A percentile compares a stretch with the other conserved stretches of the same genome.
These are phyloP conservation scores for Triticum urartu DNA, from an alignment of 176 grass and related monocot species.

Conservation along the genomic window DNA sequence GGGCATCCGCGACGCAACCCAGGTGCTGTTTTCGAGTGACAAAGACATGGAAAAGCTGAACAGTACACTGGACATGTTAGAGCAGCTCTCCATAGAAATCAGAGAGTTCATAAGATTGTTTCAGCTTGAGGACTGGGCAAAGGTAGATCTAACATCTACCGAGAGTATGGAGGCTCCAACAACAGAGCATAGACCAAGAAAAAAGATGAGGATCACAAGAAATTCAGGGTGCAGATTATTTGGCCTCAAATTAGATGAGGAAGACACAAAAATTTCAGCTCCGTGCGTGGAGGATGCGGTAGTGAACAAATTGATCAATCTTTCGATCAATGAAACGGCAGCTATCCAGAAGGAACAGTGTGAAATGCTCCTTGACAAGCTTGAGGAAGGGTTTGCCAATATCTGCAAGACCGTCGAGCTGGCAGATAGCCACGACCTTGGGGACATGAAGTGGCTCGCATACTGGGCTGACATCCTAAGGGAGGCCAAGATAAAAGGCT, in stretches of 20 bases:
- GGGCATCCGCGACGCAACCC: not conserved
- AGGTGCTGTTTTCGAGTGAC: not conserved
- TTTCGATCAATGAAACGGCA: not conserved
- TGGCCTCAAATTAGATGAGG: not conserved
- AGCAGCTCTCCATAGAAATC: not conserved
- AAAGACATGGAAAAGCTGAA: not conserved
- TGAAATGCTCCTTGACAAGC: not conserved
- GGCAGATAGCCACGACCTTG: not conserved
- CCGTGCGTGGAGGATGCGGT: not conserved
- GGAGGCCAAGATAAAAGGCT: not conserved
- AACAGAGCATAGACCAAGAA: not conserved
- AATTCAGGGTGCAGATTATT: not conserved
- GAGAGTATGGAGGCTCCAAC: not conserved
- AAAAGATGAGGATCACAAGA: not conserved
- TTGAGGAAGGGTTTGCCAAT: not conserved
- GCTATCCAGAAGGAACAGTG: not conserved
- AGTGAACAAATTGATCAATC: not conserved
- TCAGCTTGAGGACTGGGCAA: not conserved
- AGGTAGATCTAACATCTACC: not conserved
- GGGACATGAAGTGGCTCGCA: not conserved
- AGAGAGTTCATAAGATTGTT: conserved; percentile 28
- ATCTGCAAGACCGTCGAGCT: not conserved
- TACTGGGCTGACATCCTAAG: not conserved
- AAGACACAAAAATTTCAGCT: not conserved
- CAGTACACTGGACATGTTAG: not conserved